phyloP scores from a whole-genome alignment of 2,329 filamentous ascomycete genomes.

The Aureobasidium pullulans region DNA sequence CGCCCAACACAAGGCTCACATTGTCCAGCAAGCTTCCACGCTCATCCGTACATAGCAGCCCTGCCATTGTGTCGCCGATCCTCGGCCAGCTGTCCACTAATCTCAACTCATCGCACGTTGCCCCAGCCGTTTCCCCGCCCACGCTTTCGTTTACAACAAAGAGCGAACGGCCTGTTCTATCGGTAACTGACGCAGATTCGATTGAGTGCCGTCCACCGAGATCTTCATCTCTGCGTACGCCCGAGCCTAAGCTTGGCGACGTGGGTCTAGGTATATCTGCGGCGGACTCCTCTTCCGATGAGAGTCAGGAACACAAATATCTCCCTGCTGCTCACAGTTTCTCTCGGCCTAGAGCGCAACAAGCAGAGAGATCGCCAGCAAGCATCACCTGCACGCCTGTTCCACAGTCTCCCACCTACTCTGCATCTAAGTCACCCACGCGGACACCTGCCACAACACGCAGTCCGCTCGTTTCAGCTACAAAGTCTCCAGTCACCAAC shows the following conservation, averaged over 20 bases:
- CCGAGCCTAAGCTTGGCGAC: background rate
- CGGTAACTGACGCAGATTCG: background rate
- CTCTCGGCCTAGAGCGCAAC: slow-evolving; percentile 17
- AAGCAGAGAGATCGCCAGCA: background rate
- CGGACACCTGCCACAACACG: slow-evolving; percentile 21
- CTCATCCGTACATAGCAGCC: background rate
- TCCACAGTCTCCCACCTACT: background rate
- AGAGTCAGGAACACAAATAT: background rate
- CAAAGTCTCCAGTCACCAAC: slow-evolving; percentile 6
- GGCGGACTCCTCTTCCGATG: background rate
- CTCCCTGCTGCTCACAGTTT: slow-evolving; percentile 18
- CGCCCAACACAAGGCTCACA: background rate
- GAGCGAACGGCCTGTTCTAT: background rate
- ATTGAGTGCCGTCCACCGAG: background rate
- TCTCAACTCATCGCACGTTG: background rate
- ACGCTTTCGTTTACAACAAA: background rate
- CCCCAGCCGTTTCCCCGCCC: background rate
- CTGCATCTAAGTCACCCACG: slow-evolving; percentile 9
- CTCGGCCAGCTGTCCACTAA: background rate
- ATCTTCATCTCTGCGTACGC: background rate
- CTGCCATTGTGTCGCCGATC: background rate
- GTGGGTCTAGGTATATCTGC: background rate
- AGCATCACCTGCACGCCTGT: background rate
- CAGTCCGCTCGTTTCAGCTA: slow-evolving; percentile 13
- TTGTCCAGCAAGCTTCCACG: background rate